Conservation (phyloP, 352 stramenopile species). For the Globisporangium mamillatum region DNA sequence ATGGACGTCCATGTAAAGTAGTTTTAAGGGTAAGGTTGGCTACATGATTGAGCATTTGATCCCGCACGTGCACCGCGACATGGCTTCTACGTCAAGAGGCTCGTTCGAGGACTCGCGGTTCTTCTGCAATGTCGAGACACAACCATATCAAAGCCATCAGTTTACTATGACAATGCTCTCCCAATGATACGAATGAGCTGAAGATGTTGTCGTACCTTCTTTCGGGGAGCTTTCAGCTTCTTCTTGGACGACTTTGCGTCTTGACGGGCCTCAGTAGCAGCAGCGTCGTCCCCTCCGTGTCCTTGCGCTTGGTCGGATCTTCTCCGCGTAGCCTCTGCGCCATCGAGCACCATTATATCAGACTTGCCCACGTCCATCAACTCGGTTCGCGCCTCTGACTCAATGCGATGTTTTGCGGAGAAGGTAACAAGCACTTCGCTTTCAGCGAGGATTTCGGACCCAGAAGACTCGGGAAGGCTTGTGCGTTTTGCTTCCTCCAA, state of each 20-base stretch:
- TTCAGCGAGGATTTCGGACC: conserved; percentile 4
- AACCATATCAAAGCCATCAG: neutral
- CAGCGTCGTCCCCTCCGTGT: conserved; percentile 8
- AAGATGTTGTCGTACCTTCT: conserved; percentile 9
- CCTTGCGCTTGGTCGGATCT: conserved; percentile 3
- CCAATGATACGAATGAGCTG: neutral
- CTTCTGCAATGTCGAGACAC: conserved; percentile 4
- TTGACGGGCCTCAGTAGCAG: conserved; percentile 9
- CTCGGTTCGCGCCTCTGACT: conserved; percentile 24
- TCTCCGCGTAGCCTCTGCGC: neutral
- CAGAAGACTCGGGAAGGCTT: neutral
- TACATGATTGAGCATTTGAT: conserved; percentile 68
- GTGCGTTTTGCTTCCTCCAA: conserved; percentile 10
- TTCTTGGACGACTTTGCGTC: conserved; percentile 14
- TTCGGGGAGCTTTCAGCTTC: conserved; percentile 17
- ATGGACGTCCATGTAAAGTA: neutral
- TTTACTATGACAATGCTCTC: neutral
- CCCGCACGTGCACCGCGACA: conserved; percentile 63
- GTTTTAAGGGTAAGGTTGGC: neutral
- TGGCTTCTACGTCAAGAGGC: conserved; percentile 53
- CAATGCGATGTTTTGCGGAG: conserved; percentile 10
- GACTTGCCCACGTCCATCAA: conserved; percentile 27
- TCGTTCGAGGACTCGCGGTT: conserved; percentile 27
- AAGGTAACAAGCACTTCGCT: conserved; percentile 7
- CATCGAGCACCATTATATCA: conserved; percentile 18